A percentile compares a stretch with the other conserved stretches of the same genome.
Evolutionary conservation across 768 basidiomycete genomes (phyloP).

Genomic region (Strobilomyces dryophilus): DNA sequence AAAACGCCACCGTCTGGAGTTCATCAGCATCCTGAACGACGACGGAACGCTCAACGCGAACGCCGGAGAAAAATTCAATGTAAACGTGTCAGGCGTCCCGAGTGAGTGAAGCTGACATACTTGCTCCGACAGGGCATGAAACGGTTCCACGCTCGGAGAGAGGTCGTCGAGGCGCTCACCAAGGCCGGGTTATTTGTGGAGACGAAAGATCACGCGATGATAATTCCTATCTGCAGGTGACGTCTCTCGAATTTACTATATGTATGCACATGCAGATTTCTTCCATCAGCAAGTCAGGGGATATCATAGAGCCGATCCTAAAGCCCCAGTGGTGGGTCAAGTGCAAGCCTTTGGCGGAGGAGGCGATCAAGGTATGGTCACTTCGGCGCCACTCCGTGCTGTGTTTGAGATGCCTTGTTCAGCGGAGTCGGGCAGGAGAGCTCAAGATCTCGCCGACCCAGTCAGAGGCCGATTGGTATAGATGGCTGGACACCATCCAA

Average conservation of each 20-base stretch:
- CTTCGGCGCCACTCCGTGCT: not conserved
- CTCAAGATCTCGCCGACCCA: slow-evolving; percentile 76
- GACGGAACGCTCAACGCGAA: slow-evolving; percentile 94
- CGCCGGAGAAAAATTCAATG: slow-evolving; percentile 76
- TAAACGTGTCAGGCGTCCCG: slow-evolving; percentile 19
- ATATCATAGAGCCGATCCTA: slow-evolving; percentile 89
- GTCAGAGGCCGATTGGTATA: slow-evolving; percentile 92
- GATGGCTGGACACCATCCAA: slow-evolving; percentile 92
- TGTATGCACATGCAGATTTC: slow-evolving; percentile 3
- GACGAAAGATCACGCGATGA: slow-evolving; percentile 96
- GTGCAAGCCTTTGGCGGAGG: slow-evolving; percentile 86
- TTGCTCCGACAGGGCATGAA: slow-evolving; percentile 74
- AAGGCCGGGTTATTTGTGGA: slow-evolving; percentile 84
- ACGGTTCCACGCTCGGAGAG: slow-evolving; percentile 88
- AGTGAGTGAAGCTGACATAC: not conserved
- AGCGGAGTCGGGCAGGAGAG: slow-evolving; percentile 90
- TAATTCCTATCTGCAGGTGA: slow-evolving; percentile 87
- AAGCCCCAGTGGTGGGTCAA: slow-evolving; percentile 99
- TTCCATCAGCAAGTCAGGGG: slow-evolving; percentile 79
- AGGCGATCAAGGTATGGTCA: slow-evolving; percentile 69
- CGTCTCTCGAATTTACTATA: slow-evolving; percentile 3
- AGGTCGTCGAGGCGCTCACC: slow-evolving; percentile 79
- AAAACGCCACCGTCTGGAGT: slow-evolving; percentile 77
- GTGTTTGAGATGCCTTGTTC: not conserved
- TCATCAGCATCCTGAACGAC: slow-evolving; percentile 94